Base-by-base conservation (phyloP, 2,329 filamentous ascomycete species). In the Teratosphaeria pseudoeucalypti region DNA sequence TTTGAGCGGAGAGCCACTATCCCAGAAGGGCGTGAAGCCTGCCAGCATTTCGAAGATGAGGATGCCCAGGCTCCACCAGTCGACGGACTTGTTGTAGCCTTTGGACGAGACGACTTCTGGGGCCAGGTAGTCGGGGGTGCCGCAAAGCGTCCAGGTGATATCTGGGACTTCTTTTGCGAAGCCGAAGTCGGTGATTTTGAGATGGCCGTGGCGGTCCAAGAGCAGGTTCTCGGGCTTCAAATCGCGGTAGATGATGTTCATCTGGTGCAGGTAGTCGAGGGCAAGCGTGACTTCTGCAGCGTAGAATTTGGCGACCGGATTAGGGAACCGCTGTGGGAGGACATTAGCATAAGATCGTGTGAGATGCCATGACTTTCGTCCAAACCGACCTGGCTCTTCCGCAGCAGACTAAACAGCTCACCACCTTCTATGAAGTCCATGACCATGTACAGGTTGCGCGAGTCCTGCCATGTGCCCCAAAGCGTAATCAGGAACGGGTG, bases 371-470 rank as follows among this genome's bases (percentile, higher is more conserved):
- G 32, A 58, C 27, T 34, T n/a, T 23, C 7, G 3, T 55, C 2
- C 37, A 14, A n/a, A 76, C 82, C 83, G 84, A 82, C 92, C 86
- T 81, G 86, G 60, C 92, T 97, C 76, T 99, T 97, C 68, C 94
- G 84, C 68, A 99, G 79, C 69, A 99, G 77, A 66, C 92, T 97
- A 75, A 99, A 99, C 58, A 99, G 81, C 80, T 99, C 94, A 70
- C 94, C 94, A 67, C 94, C 94, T 76, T 99, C 94, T 58, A 99
- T 92, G 78, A 99, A 99, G 75, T 99, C 94, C 94, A 99, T 99
- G 70, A 99, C 94, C 94, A 99, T 99, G 82, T 99, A 99, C 39
- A 99, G 79, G 73, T 96, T 97, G 77, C 86, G 91, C 56, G 86
- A 83, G 71, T 99, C 94, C 73, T 97, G 92, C 75, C 97, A 99